A percentile compares a stretch with the other conserved stretches of the same genome.
Evolutionary conservation across 2,329 filamentous ascomycete species (phyloP).

Genomic region (Daldinia eschscholtzii): DNA sequence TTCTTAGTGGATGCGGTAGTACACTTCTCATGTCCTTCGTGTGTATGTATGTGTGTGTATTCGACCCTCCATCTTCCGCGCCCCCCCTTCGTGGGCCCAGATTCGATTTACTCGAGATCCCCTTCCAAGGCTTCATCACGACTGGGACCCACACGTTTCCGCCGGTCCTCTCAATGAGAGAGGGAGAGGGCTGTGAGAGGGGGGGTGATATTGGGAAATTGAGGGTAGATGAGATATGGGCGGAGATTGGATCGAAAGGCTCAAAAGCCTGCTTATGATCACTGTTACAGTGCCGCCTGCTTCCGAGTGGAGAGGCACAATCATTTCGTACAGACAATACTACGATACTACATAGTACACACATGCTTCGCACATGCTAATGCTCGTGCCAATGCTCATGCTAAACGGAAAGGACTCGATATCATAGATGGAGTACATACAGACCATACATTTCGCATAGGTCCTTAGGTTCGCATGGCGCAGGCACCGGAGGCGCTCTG

Average conservation of each 20-base stretch:
- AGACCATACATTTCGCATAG: constrained; percentile 19
- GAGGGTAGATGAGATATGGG: constrained; percentile 21
- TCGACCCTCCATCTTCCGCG: constrained; percentile 24
- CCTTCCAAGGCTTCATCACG: constrained; percentile 24
- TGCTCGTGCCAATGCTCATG: neutral
- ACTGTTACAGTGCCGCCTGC: constrained; percentile 35
- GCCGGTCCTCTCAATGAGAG: constrained; percentile 6
- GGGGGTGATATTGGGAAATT: constrained; percentile 19
- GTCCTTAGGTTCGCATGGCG: constrained; percentile 41
- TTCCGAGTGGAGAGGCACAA: constrained; percentile 43
- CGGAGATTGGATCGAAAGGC: constrained; percentile 35
- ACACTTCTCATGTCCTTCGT: constrained; percentile 12
- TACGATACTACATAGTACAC: constrained; percentile 16
- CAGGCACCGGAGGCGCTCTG: constrained; percentile 38
- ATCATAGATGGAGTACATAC: constrained; percentile 29
- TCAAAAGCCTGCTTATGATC: constrained; percentile 37
- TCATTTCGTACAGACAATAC: constrained; percentile 39
- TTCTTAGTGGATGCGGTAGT: neutral
- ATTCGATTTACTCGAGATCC: constrained; percentile 35
- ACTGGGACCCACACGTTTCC: constrained; percentile 20
- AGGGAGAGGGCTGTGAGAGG: constrained; percentile 2
- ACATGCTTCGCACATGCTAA: neutral
- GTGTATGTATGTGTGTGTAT: constrained; percentile 5
- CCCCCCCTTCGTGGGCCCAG: constrained; percentile 14
- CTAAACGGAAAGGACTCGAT: constrained; percentile 23